These are phyloP conservation scores for Sungouiella blattae DNA, from an alignment of 805 yeast genomes.

Conservation along the genomic window DNA sequence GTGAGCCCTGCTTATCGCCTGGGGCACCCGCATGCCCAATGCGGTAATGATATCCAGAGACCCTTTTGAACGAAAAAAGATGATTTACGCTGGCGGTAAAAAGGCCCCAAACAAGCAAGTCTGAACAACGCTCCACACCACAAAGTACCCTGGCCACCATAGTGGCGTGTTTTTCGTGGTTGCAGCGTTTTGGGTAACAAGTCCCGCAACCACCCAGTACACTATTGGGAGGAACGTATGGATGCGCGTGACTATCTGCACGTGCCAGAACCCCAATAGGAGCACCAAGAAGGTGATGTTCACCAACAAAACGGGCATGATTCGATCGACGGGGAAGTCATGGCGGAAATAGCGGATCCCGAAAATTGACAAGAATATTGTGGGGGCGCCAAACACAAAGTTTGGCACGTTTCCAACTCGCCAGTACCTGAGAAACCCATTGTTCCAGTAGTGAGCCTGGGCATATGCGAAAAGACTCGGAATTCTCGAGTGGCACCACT, in stretches of 20 bases:
- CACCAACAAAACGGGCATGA: constrained; percentile 39
- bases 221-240: constrained; percentile 73
- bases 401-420: constrained; percentile 77
- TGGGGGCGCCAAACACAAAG: constrained; percentile 73
- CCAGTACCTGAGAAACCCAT: constrained; percentile 83
- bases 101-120: constrained; percentile 75
- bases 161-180: constrained; percentile 8
- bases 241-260: constrained; percentile 80
- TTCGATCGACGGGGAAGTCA: constrained; percentile 31
- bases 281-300: constrained; percentile 45
- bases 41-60: constrained; percentile 10
- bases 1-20: constrained; percentile 3
- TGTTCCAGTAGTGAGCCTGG: constrained; percentile 80
- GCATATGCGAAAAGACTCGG: constrained; percentile 69
- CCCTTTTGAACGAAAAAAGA: no score
- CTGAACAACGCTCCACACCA: constrained; percentile 67
- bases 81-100: constrained; percentile 86
- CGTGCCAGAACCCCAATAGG: constrained; percentile 66
- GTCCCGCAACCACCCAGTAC: constrained; percentile 56
- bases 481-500: constrained; percentile 64
- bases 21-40: constrained; percentile 9
- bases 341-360: constrained; percentile 38
- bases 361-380: constrained; percentile 42
- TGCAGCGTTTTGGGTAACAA: constrained; percentile 31
- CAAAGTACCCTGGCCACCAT: constrained; percentile 34